Evolutionary conservation across 306 rosid genomes (phyloP).

Genomic region (Inga oerstediana): DNA sequence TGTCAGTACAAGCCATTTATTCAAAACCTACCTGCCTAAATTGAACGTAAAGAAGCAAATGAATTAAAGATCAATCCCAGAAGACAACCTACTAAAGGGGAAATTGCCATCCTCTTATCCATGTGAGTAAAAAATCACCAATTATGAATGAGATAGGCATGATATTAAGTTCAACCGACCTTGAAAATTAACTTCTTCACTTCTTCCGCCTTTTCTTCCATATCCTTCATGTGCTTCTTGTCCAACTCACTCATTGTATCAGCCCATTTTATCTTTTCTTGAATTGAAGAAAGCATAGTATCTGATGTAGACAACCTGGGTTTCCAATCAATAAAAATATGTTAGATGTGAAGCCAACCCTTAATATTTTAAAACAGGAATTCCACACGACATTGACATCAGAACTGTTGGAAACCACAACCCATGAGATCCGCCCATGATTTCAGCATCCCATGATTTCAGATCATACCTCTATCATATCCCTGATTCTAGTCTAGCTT

Average conservation of each 20-base stretch:
- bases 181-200: conserved; percentile 82
- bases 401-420: neutral
- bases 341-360: neutral
- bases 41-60: conserved; percentile 1
- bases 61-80: neutral
- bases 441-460: too few species aligned
- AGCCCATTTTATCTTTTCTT: conserved; percentile 97
- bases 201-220: conserved; percentile 87
- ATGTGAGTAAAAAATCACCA: neutral
- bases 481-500: too few species aligned
- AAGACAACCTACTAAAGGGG: neutral
- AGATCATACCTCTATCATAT: too few species aligned
- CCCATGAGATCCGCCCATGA: too few species aligned
- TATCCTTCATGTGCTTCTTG: conserved; percentile 87
- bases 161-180: conserved; percentile 80
- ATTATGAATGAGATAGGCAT: conserved; percentile 7
- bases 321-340: conserved; percentile 36
- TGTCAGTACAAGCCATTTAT: conserved; percentile 15
- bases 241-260: conserved; percentile 78
- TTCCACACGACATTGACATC: conserved; percentile 12
- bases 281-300: conserved; percentile 78
- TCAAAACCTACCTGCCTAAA: conserved; percentile 15
- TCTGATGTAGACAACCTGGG: conserved; percentile 85
- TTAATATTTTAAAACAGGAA: conserved; percentile 22
- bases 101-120: conserved; percentile 23